Evolutionary conservation across 352 stramenopile genomes (phyloP), one percentile per base, ranked within the genome.

Genomic region (Phytophthora pisi): DNA sequence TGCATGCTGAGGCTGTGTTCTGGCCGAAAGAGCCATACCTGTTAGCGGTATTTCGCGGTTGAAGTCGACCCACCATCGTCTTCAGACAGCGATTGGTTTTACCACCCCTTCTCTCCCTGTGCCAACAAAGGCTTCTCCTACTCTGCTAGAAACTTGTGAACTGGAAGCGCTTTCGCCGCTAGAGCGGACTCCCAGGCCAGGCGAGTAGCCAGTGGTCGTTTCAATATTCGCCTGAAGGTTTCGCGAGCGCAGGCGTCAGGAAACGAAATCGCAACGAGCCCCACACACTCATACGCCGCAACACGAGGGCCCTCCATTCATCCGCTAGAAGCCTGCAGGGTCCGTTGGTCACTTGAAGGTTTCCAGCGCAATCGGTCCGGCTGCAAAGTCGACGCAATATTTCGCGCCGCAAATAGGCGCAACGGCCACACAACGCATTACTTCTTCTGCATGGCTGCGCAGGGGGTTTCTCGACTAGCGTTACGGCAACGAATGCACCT

Each of bases 211-310:
- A 51, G 58, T 57, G 54, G 66, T 74, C 66, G 66, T 74, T 74
- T 74, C 66, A 47, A 51, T 62, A 56, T 64, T 58, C 61, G 49
- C 15, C 28, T 68, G 65, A 66, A 50, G 28, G 65, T 72, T 72
- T 72, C 65, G 38, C 24, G 40, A 28, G 7, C 11, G 15, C 31
- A 23, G 52, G 30, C 52, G 52, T 45, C 55, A 55, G 62, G 46
- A 69, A 58, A 69, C 54, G 18, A 52, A 18, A 56, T 16, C 43
- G n/a, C 16, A 57, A 51, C 52, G 61, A 61, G 54, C 36, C 31
- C 23, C 58, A 30, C 51, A 49, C 55, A 61, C 51, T 36, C 34
- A 40, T 42, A 8, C 49, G 18, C 11, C 5, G 24, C 10, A 36
- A 6, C 26, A 18, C 24, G 9, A 5, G 28, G 18, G 16, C 18